phyloP scores from a whole-genome alignment of 176 grass and related monocot species.

The Coix lacrymajobi region DNA sequence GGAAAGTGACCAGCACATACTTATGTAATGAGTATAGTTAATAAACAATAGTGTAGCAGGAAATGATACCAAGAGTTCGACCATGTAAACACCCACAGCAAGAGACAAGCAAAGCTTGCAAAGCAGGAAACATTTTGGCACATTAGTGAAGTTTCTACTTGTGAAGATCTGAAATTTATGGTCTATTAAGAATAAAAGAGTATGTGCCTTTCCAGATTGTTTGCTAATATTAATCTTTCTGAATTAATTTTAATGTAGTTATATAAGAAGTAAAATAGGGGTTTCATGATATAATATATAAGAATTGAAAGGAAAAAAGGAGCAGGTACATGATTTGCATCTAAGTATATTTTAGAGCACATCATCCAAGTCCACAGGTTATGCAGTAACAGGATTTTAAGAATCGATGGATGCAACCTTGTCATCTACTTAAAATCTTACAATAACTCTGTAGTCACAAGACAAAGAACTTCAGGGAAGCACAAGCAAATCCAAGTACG shows the following conservation, averaged over 20 bases:
- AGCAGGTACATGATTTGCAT: not conserved
- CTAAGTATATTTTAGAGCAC: not conserved
- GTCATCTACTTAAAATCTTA: not conserved
- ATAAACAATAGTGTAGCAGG: slow-evolving; percentile 8
- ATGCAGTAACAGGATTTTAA: not conserved
- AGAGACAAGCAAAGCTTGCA: slow-evolving; percentile 84
- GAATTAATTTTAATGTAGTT: not conserved
- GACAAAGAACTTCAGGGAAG: not conserved
- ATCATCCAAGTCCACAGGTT: not conserved
- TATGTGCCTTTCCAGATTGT: not conserved
- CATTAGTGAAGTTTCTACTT: not conserved
- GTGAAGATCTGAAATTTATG: not conserved
- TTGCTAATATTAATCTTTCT: not conserved
- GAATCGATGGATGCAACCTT: not conserved
- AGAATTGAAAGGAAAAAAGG: not conserved
- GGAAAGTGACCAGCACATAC: not conserved
- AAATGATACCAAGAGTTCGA: slow-evolving; percentile 79
- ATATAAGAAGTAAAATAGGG: not conserved
- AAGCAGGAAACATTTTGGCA: slow-evolving; percentile 9
- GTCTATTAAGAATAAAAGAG: not conserved
- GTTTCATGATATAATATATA: not conserved
- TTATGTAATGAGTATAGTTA: not conserved
- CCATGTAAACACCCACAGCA: slow-evolving; percentile 99
- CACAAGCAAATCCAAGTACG: not conserved
- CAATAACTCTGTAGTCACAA: not conserved